Conservation (phyloP, 129 eudicot species). For the Helichrysum umbraculigerum region DNA sequence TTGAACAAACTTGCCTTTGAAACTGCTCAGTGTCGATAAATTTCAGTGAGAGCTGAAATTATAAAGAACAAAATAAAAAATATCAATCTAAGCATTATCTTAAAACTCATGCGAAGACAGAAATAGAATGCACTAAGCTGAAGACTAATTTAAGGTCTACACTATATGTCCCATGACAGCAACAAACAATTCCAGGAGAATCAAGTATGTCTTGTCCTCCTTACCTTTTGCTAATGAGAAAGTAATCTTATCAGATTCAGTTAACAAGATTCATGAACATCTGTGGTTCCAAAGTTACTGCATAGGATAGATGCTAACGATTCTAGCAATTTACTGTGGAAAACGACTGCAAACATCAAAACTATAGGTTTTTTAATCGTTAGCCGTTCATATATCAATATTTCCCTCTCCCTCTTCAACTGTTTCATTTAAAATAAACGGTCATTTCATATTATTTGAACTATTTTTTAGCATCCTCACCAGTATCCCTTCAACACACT, state of each 20-base stretch:
- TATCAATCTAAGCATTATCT: neutral
- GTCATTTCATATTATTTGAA: neutral
- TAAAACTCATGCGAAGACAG: constrained; percentile 16
- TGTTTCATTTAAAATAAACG: neutral
- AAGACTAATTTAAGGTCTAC: neutral
- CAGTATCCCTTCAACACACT: neutral
- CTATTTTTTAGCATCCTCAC: neutral
- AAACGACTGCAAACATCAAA: constrained; percentile 7
- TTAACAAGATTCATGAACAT: constrained; percentile 7
- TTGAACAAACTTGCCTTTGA: constrained; percentile 64
- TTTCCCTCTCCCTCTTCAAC: constrained; percentile 6
- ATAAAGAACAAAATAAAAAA: constrained; percentile 1
- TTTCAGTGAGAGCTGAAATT: constrained; percentile 73
- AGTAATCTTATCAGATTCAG: neutral
- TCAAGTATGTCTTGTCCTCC: constrained; percentile 11
- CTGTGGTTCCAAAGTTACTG: neutral
- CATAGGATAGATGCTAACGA: neutral
- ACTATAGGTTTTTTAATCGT: neutral
- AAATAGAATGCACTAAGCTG: constrained; percentile 12
- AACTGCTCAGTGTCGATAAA: constrained; percentile 92
- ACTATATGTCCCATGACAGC: constrained; percentile 19
- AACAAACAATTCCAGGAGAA: constrained; percentile 12
- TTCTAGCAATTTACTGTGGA: constrained; percentile 8
- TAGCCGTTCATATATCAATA: neutral
- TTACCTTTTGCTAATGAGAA: neutral